Evolutionary conservation across 371 early-diverging fungal species (phyloP), one percentile per base, ranked within the genome.

Genomic region (Cokeromyces recurvatus): DNA sequence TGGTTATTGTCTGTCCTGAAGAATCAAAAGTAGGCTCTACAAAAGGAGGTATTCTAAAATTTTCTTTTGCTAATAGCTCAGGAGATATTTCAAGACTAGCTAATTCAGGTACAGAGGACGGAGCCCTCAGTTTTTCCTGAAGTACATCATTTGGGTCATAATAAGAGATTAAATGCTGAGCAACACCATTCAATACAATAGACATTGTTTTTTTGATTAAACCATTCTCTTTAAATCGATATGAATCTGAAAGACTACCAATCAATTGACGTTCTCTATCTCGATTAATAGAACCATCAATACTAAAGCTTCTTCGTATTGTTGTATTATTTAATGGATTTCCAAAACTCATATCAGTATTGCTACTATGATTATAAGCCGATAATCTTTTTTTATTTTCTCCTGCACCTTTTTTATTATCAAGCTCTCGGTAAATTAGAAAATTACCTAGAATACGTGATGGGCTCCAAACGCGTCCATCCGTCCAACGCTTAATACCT

Each of bases 201-300:
- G 89, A 90, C 74, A 91, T 79, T 12, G 92, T 83, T 65, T 90
- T 89, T 54, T 92, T 92, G 48, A 90, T 85, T 15, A 92, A 67
- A 0, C 93, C 93, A 53, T 85, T 80, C 41, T 86, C 82, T 56
- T 86, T 86, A 56, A 87, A 81, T 53, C 75, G 56, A 62, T 82
- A 79, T 31, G 79, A 74, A 59, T 74, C 80, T 22, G 78, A 84
- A 11, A 81, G 51, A 38, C 78, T 78, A 2, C 84, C 84, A 27
- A 81, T 74, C 10, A 83, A 46, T 21, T 75, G 78, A 10, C 79
- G 71, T 43, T 83, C 81, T 31, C 71, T 66, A 25, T 67, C 63
- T 9, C 7, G 7, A 15, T 34, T 15, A 11, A 15, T 5, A 11
- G 15, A 15, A 29, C 29, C 31, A 55, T 58, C 62, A 9, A 53